A percentile compares a stretch with the other conserved stretches of the same genome.
These are phyloP conservation scores for Trametes sanguinea DNA, from an alignment of 768 basidiomycete genomes.

Conservation along the genomic window DNA sequence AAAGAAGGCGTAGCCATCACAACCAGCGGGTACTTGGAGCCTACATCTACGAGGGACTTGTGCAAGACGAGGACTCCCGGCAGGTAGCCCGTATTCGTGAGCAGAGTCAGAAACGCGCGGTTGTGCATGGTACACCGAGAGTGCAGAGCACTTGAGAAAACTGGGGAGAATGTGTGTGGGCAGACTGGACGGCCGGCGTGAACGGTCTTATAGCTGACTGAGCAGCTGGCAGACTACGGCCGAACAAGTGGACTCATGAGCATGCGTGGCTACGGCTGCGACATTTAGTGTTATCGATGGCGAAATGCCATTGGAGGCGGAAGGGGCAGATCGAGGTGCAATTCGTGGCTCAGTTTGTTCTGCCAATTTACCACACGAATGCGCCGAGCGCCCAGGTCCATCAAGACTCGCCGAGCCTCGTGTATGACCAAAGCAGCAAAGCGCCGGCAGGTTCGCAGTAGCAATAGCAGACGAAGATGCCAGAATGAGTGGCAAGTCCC, in stretches of 20 bases:
- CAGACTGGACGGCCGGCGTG: background rate
- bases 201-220: slow-evolving; percentile 13
- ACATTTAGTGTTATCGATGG: slow-evolving; percentile 15
- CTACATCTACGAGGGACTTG: slow-evolving; percentile 45
- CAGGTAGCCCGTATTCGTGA: slow-evolving; percentile 67
- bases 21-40: slow-evolving; percentile 51
- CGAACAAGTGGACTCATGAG: background rate
- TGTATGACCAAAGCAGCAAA: background rate
- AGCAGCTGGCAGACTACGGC: slow-evolving; percentile 8
- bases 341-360: background rate
- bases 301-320: background rate
- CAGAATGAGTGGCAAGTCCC: background rate
- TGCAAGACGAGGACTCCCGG: slow-evolving; percentile 59
- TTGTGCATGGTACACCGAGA: slow-evolving; percentile 19
- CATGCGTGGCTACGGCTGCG: background rate
- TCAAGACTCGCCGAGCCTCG: slow-evolving; percentile 1
- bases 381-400: background rate
- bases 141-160: background rate
- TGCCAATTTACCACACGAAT: background rate
- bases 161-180: background rate
- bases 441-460: background rate
- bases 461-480: background rate
- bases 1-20: slow-evolving; percentile 51
- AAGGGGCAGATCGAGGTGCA: background rate
- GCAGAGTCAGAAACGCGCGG: slow-evolving; percentile 73